Percentiles rank a stretch among this genome's conserved stretches.
Conservation (phyloP, 768 basidiomycete species). For the Leccinum disarticulatum region DNA sequence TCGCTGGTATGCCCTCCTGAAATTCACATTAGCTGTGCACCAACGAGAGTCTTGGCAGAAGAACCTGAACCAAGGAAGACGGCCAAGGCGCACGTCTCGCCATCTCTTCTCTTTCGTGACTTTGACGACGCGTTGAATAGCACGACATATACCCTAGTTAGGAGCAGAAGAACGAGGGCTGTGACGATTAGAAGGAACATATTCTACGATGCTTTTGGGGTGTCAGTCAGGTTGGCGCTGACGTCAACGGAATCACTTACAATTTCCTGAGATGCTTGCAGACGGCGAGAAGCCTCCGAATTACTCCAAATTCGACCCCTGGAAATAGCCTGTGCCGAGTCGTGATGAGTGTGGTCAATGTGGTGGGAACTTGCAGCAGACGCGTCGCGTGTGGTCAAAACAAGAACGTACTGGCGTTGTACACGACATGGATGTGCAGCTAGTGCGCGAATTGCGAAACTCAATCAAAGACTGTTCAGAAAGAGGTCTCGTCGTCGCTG, state of each 20-base stretch:
- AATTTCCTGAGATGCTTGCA: neutral
- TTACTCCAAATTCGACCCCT: neutral
- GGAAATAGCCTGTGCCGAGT: too few species aligned
- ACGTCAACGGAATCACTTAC: neutral
- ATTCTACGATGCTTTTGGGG: neutral
- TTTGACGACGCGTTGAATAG: conserved; percentile 14
- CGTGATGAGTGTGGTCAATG: neutral
- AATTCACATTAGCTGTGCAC: conserved; percentile 10
- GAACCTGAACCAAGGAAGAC: conserved; percentile 93
- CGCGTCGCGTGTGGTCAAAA: neutral
- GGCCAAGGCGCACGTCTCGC: conserved; percentile 53
- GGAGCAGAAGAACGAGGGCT: conserved; percentile 13
- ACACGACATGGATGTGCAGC: conserved; percentile 44
- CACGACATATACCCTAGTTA: conserved; percentile 20
- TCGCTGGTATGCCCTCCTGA: conserved; percentile 95
- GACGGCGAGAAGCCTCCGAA: neutral
- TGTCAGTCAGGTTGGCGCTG: neutral
- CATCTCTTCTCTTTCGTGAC: conserved; percentile 10
- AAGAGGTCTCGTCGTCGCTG: conserved; percentile 64
- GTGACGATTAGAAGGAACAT: conserved; percentile 18
- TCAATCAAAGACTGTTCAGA: conserved; percentile 75
- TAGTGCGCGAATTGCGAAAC: conserved; percentile 54
- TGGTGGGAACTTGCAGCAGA: conserved; percentile 14
- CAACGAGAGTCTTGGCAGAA: conserved; percentile 19
- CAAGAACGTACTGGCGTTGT: neutral